Evolutionary conservation across 495 filamentous ascomycete species (phyloP), one percentile per base, ranked within the genome.

Genomic region (Melanomma pulvis-pyrius): DNA sequence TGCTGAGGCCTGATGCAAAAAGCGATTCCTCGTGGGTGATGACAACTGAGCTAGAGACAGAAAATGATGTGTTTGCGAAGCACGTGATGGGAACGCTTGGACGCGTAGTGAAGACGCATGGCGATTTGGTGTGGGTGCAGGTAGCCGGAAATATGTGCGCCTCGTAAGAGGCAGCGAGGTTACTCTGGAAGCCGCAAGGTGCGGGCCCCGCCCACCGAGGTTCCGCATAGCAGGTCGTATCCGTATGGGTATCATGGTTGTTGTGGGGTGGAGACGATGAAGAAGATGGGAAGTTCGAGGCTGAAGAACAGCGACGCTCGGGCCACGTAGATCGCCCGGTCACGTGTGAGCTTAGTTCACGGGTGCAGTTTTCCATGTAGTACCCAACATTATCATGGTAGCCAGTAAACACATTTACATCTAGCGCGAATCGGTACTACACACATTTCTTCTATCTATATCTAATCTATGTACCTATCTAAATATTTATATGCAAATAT

Each of bases 171-270:
- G 3, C 15, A 28, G 11, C 21, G 48, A 2, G 15, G 5, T 4
- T 19, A 25, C 5, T 25, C 21, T n/a, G 7, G 19, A 28, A 8
- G 19, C 2, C 4, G 3, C 21, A 50, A 7, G 15, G 5, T 50
- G 48, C 9, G 25, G 21, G 15, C 5, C 3, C 15, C 21, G 4
- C 9, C 29, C 13, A 36, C 19, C 28, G 46, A 50, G 22, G 17
- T 21, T 24, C 28, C 17, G 59, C 26, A 25, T n/a, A 22, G 47
- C 26, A 39, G 26, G 17, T 21, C 59, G 13, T 46, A 44, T 34
- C 19, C 59, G 25, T 51, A 50, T 11, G 9, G 46, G 29, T 25
- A 46, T 52, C 48, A 61, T 61, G 44, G 11, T 48, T 19, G 53
- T 57, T 39, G 53, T 57, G 48, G 22, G 25, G 48, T 50, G 48